phyloP scores from a whole-genome alignment of 371 early-diverging fungal genomes.

The Aphelidium insulamus region DNA sequence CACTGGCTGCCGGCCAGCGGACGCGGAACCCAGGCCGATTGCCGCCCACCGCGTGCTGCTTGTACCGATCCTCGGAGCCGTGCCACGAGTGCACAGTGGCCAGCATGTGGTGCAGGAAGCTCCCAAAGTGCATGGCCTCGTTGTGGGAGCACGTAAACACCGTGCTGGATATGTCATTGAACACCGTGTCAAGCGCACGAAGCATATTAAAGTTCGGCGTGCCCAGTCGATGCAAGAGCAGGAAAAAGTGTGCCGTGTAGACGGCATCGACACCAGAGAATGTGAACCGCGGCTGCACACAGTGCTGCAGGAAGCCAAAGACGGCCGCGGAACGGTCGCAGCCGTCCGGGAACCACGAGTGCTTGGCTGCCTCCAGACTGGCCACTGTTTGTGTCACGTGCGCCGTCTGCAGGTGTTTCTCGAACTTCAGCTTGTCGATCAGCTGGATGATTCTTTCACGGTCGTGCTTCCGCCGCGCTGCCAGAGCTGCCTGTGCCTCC shows the following conservation, averaged over 20 bases:
- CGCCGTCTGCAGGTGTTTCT: not conserved
- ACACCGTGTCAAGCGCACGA: conserved; percentile 46
- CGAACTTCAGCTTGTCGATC: too few species aligned
- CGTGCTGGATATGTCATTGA: conserved; percentile 3
- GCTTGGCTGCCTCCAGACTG: conserved; percentile 6
- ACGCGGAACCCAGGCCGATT: conserved; percentile 29
- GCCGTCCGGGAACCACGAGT: conserved; percentile 8
- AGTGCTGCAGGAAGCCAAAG: conserved; percentile 51
- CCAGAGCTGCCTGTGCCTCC: too few species aligned
- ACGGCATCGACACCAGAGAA: conserved; percentile 56
- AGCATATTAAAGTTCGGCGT: conserved; percentile 52
- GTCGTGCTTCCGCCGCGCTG: too few species aligned
- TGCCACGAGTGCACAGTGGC: conserved; percentile 35
- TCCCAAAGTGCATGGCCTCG: conserved; percentile 47
- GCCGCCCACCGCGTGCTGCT: conserved; percentile 26
- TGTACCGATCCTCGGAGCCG: conserved; percentile 22
- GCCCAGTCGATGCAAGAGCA: conserved; percentile 48
- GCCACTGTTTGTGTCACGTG: not conserved
- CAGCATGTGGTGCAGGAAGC: conserved; percentile 34
- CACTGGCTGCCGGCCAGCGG: conserved; percentile 6
- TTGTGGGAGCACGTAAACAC: conserved; percentile 43
- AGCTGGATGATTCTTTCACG: too few species aligned
- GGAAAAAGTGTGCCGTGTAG: conserved; percentile 57
- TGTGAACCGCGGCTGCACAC: conserved; percentile 48
- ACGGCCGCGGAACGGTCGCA: too few species aligned